Evolutionary conservation across 768 basidiomycete genomes (phyloP).

Genomic region (Suillus subaureus): DNA sequence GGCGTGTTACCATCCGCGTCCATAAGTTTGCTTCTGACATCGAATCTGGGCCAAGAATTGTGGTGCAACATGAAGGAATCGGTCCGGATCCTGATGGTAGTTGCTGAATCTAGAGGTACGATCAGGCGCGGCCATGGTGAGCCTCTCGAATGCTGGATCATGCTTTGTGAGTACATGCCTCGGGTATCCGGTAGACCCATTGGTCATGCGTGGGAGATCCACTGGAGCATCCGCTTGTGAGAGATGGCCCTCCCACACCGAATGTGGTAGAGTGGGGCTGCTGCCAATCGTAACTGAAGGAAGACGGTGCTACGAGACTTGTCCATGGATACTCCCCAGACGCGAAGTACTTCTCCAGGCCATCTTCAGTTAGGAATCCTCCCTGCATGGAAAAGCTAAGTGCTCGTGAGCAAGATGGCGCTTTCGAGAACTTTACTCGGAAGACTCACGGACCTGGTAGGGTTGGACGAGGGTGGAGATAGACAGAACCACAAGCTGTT

Average conservation of each 20-base stretch:
- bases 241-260: background rate
- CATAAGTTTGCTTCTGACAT: slow-evolving; percentile 6
- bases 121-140: background rate
- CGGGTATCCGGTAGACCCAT: background rate
- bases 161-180: background rate
- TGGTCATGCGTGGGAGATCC: background rate
- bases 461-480: background rate
- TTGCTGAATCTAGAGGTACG: background rate
- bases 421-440: background rate
- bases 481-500: background rate
- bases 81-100: background rate
- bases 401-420: background rate
- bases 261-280: background rate
- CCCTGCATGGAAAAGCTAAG: slow-evolving; percentile 2
- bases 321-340: background rate
- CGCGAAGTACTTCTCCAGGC: slow-evolving; percentile 4
- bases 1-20: slow-evolving; percentile 5
- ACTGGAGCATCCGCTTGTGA: background rate
- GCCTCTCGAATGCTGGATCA: background rate
- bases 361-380: slow-evolving; percentile 3
- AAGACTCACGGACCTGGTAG: background rate
- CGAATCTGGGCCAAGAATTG: background rate
- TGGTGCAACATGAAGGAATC: background rate
- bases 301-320: background rate
- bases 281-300: background rate